A percentile compares a stretch with the other conserved stretches of the same genome.
phyloP scores from a whole-genome alignment of 331 rosid genomes.

The Quercus phellos region DNA sequence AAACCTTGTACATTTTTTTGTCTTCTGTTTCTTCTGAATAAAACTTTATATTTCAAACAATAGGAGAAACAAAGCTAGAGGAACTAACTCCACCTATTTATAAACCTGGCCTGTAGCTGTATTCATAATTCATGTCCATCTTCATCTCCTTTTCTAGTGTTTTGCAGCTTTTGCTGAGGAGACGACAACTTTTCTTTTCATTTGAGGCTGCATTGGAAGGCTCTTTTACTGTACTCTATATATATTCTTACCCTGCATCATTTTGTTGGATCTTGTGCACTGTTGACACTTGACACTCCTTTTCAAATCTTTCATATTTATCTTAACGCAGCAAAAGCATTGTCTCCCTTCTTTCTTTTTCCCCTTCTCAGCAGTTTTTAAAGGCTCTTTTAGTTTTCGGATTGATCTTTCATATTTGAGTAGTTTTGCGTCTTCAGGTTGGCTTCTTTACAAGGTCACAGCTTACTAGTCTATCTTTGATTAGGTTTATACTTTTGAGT shows the following conservation, averaged over 20 bases:
- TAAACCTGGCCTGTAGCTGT: neutral
- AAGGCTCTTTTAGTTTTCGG: neutral
- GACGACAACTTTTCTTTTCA: neutral
- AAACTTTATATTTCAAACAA: too few relatives aligned
- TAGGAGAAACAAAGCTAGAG: too few relatives aligned
- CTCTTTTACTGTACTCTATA: neutral
- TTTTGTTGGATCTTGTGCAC: neutral
- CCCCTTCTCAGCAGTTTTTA: neutral
- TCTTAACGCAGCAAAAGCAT: neutral
- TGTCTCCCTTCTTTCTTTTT: neutral
- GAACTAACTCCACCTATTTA: too few relatives aligned
- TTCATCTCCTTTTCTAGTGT: neutral
- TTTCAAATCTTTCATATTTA: neutral
- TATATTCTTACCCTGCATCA: neutral
- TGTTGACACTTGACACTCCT: neutral
- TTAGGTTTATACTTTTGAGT: too few relatives aligned
- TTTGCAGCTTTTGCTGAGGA: neutral
- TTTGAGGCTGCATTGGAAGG: neutral
- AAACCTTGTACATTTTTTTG: too few relatives aligned
- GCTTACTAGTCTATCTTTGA: too few relatives aligned
- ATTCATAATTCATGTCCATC: too few relatives aligned
- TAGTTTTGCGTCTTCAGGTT: neutral
- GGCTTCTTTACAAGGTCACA: too few relatives aligned
- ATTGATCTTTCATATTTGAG: neutral
- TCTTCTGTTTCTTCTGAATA: too few relatives aligned